phyloP scores from a whole-genome alignment of 2,329 filamentous ascomycete genomes.

The Byssochlamys sp. region DNA sequence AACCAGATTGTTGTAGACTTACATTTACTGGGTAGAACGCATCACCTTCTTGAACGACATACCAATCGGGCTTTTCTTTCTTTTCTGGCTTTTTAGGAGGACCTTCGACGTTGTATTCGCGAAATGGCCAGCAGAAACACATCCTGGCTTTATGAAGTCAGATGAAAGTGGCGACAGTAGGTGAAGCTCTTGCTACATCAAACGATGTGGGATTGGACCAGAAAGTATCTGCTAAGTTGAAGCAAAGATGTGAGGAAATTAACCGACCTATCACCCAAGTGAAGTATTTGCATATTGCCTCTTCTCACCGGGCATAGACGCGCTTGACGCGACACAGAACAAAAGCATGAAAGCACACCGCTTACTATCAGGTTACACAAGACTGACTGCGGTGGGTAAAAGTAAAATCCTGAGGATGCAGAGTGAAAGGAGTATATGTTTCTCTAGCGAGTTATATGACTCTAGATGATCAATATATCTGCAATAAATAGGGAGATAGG shows the following conservation, averaged over 20 bases:
- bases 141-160: background rate
- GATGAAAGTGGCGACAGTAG: background rate
- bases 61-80: slow-evolving; percentile 7
- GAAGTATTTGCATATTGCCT: background rate
- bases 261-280: background rate
- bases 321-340: background rate
- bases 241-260: background rate
- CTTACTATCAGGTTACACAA: background rate
- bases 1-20: background rate
- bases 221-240: background rate
- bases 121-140: slow-evolving; percentile 3
- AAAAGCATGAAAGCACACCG: background rate
- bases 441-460: background rate
- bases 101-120: background rate
- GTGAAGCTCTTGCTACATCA: background rate
- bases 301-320: background rate
- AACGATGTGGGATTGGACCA: background rate
- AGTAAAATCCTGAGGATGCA: background rate
- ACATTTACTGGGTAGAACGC: slow-evolving; percentile 1
- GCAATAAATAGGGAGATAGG: background rate
- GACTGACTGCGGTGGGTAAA: background rate
- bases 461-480: background rate
- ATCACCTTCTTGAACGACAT: slow-evolving; percentile 8
- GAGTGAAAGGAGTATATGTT: background rate
- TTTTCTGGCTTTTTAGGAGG: background rate